Base-by-base conservation (phyloP, 169 alveolate species). In the Eimeria acervulina region DNA sequence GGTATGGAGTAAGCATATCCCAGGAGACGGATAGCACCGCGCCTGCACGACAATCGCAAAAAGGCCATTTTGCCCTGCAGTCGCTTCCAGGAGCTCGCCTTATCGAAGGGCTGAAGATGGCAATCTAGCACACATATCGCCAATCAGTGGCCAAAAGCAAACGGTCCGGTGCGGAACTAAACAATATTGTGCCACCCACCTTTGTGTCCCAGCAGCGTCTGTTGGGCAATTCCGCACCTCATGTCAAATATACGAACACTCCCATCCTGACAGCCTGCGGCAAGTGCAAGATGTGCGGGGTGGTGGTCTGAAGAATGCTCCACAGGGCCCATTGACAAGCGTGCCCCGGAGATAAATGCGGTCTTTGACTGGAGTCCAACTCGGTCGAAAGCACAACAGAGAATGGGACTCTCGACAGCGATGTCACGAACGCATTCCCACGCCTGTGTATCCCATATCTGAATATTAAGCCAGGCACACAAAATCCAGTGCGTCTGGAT, bases 391-490 rank as follows among this genome's bases (percentile, higher is more conserved):
- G 94, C 78, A 63, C 94, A 87, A 28, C 94, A 87, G 42, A 72
- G 85, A 15, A 80, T 52, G 51, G 68, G 83, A 33, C 92, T 92
- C 40, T 68, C 93, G 1, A 78, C 92, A 6, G 85, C 63, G 38
- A 92, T 63, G 92, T 80, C 92, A 28, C 38, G 89, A 61, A 92
- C 96, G 47, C 93, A 80, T 15, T 92, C 96, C 96, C 96, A 92
- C 5, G 96, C 96, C 28, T 33, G 93, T 4, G 96, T 92, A 47
- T 92, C 96, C 96, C 96, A 92, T 31, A 92, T 68, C 96, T 92
- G 91, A 63, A 63, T 59, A 87, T 59, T 87, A 5, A 21, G 83
- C 83, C 61, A 26, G 31, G 28, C 83, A 87, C 68, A 87, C 51
- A 26, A 87, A 42, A 23, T 1, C 38, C 88, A 15, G 63, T 2